A percentile compares a stretch with the other conserved stretches of the same genome.
Evolutionary conservation across 2,329 filamentous ascomycete species (phyloP).

Genomic region (Cercospora zeina): DNA sequence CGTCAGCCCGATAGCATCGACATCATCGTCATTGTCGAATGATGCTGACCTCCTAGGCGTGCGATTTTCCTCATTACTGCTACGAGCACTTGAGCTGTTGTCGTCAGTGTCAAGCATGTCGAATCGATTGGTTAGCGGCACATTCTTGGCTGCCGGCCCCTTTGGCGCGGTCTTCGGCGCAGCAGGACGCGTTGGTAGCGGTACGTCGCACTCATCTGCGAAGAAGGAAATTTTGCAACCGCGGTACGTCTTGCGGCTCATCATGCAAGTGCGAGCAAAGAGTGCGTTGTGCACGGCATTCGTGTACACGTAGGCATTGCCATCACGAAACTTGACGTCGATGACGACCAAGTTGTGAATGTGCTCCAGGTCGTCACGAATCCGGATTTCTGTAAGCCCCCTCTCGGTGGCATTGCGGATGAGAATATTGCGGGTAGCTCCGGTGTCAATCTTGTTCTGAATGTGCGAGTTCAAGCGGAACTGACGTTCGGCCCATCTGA

Average conservation of each 20-base stretch:
- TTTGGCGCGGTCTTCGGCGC: constrained; percentile 33
- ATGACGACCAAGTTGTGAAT: constrained; percentile 77
- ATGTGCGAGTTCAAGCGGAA: constrained; percentile 65
- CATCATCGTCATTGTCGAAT: constrained; percentile 26
- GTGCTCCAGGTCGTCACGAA: constrained; percentile 75
- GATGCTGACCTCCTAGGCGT: constrained; percentile 18
- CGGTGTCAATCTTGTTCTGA: constrained; percentile 61
- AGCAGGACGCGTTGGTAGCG: constrained; percentile 47
- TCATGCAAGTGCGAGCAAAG: constrained; percentile 76
- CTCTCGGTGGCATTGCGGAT: constrained; percentile 57
- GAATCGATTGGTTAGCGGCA: constrained; percentile 60
- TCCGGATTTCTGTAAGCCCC: constrained; percentile 61
- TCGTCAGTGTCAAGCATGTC: constrained; percentile 58
- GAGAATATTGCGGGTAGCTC: constrained; percentile 73
- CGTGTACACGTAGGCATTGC: constrained; percentile 67
- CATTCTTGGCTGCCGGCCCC: constrained; percentile 42
- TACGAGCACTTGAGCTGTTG: constrained; percentile 8
- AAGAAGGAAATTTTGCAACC: constrained; percentile 69
- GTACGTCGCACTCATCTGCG: constrained; percentile 69
- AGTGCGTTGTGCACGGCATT: constrained; percentile 76
- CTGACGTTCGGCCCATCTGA: constrained; percentile 70
- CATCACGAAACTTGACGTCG: constrained; percentile 59
- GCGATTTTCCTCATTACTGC: constrained; percentile 31
- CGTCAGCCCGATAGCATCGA: constrained; percentile 23
- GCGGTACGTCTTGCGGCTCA: constrained; percentile 66